phyloP scores from a whole-genome alignment of 2,329 filamentous ascomycete genomes.

The Emergomyces pasteurianus region DNA sequence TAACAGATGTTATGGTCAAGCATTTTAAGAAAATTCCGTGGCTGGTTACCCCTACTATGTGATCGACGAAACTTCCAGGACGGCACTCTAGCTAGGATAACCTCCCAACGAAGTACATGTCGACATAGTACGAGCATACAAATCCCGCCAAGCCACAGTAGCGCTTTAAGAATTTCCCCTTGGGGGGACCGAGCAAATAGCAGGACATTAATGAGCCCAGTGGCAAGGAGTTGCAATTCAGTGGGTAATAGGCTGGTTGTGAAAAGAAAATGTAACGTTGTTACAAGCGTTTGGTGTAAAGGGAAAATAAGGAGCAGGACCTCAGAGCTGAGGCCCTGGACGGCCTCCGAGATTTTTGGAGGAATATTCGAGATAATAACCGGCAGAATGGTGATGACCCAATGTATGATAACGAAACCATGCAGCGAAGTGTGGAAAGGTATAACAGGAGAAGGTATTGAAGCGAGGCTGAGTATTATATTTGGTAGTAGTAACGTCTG shows the following conservation, averaged over 20 bases:
- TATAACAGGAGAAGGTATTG: conserved; percentile 61
- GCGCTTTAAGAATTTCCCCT: conserved; percentile 67
- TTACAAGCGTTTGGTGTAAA: conserved; percentile 65
- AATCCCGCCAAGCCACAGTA: conserved; percentile 77
- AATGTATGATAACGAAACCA: conserved; percentile 59
- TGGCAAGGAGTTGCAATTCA: conserved; percentile 77
- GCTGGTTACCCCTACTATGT: conserved; percentile 25
- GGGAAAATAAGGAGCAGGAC: conserved; percentile 60
- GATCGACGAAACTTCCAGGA: conserved; percentile 73
- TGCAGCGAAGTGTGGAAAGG: conserved; percentile 48
- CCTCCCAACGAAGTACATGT: conserved; percentile 67
- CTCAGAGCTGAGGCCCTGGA: conserved; percentile 42
- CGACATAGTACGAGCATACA: conserved; percentile 61
- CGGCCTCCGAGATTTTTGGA: conserved; percentile 20
- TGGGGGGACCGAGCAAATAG: conserved; percentile 71
- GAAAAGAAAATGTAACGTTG: conserved; percentile 65
- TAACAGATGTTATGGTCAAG: conserved; percentile 37
- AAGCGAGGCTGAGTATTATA: conserved; percentile 66
- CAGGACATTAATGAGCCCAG: conserved; percentile 68
- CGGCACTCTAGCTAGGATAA: conserved; percentile 75
- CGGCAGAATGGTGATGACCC: conserved; percentile 63
- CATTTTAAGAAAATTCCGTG: conserved; percentile 28
- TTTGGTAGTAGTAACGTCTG: conserved; percentile 59
- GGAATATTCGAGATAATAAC: conserved; percentile 42
- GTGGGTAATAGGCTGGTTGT: conserved; percentile 78